Conservation (phyloP, 2,329 filamentous ascomycete genomes). For the Orbilia quercus region DNA sequence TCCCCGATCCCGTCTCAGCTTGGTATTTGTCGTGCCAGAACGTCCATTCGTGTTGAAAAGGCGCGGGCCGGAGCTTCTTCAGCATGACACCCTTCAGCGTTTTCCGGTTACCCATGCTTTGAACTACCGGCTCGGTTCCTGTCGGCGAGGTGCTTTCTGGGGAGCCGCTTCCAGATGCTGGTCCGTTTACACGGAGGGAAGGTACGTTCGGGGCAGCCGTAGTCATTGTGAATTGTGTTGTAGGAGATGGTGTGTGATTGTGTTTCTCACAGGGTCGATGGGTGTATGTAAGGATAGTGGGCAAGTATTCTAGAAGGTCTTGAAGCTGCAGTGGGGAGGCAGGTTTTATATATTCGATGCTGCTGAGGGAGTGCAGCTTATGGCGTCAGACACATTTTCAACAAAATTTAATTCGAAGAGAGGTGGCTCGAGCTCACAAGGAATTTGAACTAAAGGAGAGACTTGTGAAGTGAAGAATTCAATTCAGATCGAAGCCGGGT, state of each 20-base stretch:
- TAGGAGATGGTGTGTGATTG: neutral
- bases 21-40: constrained; percentile 66
- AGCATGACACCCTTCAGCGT: constrained; percentile 64
- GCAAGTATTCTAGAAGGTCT: neutral
- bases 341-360: constrained; percentile 41
- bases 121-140: constrained; percentile 59
- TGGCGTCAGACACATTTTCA: no score
- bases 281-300: neutral
- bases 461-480: constrained; percentile 32
- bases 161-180: constrained; percentile 32
- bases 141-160: constrained; percentile 38
- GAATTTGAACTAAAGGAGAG: constrained; percentile 21
- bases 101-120: constrained; percentile 57
- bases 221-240: constrained; percentile 22
- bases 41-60: constrained; percentile 66
- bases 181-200: constrained; percentile 59
- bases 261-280: neutral
- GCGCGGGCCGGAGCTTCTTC: constrained; percentile 65
- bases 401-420: constrained; percentile 16
- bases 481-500: constrained; percentile 29
- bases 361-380: constrained; percentile 4
- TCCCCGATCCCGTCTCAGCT: constrained; percentile 51
- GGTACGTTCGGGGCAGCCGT: constrained; percentile 53
- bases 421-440: constrained; percentile 32
- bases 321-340: constrained; percentile 21